These are phyloP conservation scores for Boletus vinaceobasis DNA, from an alignment of 768 basidiomycete species.

Conservation along the genomic window DNA sequence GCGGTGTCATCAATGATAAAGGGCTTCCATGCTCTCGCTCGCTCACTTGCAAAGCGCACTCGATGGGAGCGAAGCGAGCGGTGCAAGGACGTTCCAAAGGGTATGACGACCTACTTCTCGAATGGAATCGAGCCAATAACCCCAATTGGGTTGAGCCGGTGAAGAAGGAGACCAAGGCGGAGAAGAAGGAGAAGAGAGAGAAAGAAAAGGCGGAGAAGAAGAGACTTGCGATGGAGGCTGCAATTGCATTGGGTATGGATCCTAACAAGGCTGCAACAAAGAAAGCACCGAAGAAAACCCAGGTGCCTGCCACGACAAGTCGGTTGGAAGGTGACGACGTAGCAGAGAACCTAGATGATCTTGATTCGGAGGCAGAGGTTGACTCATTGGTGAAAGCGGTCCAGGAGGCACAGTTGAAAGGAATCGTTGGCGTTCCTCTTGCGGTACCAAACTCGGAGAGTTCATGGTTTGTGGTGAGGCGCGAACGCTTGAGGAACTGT, in stretches of 20 bases:
- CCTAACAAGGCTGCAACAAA: constrained; percentile 44
- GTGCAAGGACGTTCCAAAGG: constrained; percentile 80
- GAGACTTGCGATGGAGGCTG: constrained; percentile 64
- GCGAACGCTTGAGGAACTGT: constrained; percentile 59
- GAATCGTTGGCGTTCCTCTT: constrained; percentile 59
- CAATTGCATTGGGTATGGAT: constrained; percentile 57
- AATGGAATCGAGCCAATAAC: constrained; percentile 87
- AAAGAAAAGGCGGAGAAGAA: constrained; percentile 83
- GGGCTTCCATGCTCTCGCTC: constrained; percentile 89
- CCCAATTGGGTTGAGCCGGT: constrained; percentile 88
- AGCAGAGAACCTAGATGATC: constrained; percentile 68
- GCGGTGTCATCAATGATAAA: constrained; percentile 97
- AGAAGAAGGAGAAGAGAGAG: constrained; percentile 82
- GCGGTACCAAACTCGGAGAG: constrained; percentile 72
- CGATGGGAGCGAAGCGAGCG: constrained; percentile 93
- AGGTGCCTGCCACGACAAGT: constrained; percentile 47
- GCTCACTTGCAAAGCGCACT: constrained; percentile 96
- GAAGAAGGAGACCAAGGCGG: constrained; percentile 81
- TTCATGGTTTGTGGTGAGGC: constrained; percentile 77
- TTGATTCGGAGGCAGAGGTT: constrained; percentile 84
- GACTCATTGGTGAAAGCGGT: constrained; percentile 69
- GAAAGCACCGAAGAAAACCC: constrained; percentile 64
- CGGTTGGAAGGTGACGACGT: constrained; percentile 57
- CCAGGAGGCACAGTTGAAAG: constrained; percentile 51
- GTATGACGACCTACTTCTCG: constrained; percentile 85